These are phyloP conservation scores for Ormosia emarginata DNA, from an alignment of 306 rosid species.

Conservation along the genomic window DNA sequence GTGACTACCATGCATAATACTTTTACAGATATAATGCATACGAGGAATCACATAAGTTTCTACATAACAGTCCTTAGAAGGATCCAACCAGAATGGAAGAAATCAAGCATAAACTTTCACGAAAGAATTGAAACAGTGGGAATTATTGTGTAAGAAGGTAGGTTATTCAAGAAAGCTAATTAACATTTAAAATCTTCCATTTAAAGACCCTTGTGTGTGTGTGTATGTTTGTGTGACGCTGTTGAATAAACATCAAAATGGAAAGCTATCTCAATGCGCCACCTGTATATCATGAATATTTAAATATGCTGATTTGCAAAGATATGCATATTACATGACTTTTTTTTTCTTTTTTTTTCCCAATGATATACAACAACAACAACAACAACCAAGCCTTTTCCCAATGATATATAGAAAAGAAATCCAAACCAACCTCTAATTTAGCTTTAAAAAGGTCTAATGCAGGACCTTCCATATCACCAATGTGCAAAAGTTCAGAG, in stretches of 20 bases:
- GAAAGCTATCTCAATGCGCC: background rate
- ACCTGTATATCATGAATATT: background rate
- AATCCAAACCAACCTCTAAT: constrained; percentile 69
- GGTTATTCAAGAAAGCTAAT: background rate
- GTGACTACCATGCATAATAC: background rate
- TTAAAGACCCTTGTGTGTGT: background rate
- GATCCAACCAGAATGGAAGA: background rate
- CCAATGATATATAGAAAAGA: background rate
- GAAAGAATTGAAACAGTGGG: background rate
- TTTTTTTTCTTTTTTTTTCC: too few relatives aligned
- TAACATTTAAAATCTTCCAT: background rate
- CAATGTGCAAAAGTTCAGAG: constrained; percentile 87
- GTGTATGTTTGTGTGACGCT: background rate
- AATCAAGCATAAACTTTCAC: background rate
- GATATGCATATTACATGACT: constrained; percentile 1
- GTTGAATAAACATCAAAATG: constrained; percentile 7
- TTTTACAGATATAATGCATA: background rate
- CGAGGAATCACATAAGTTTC: background rate
- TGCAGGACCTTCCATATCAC: constrained; percentile 99
- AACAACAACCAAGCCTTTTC: too few relatives aligned
- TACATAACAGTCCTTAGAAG: background rate
- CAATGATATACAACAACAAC: background rate
- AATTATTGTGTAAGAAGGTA: constrained; percentile 8
- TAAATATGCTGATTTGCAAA: constrained; percentile 4
- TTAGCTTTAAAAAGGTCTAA: constrained; percentile 94